phyloP scores from a whole-genome alignment of 2,329 filamentous ascomycete species.

The Phaeosphaeria sp. region DNA sequence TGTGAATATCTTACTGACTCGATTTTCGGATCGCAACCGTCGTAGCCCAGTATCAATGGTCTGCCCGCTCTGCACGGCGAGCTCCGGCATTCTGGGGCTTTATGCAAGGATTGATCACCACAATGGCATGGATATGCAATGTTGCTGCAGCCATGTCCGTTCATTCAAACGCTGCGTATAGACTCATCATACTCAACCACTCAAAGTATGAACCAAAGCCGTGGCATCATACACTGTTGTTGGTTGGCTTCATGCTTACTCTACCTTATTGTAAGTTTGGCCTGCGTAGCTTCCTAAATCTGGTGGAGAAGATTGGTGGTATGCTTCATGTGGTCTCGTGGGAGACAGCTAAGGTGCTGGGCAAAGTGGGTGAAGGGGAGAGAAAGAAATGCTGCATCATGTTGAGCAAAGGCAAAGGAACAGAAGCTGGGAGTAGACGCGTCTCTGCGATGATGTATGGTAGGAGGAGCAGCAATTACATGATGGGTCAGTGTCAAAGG shows the following conservation, averaged over 20 bases:
- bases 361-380: too few relatives aligned
- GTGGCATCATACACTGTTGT: conserved; percentile 57
- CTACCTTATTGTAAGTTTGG: conserved; percentile 51
- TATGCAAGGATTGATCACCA: conserved; percentile 45
- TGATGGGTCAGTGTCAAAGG: too few relatives aligned
- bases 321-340: conserved; percentile 55
- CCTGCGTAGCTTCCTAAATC: conserved; percentile 50
- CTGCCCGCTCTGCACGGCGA: conserved; percentile 19
- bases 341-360: too few relatives aligned
- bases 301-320: conserved; percentile 53
- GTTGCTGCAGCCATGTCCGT: conserved; percentile 21
- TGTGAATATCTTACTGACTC: neutral
- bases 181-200: conserved; percentile 43
- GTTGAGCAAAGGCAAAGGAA: too few relatives aligned
- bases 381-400: too few relatives aligned
- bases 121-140: conserved; percentile 44
- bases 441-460: too few relatives aligned
- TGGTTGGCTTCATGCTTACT: conserved; percentile 46
- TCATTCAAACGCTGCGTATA: conserved; percentile 16
- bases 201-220: conserved; percentile 39
- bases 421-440: too few relatives aligned
- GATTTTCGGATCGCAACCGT: conserved; percentile 14
- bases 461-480: too few relatives aligned
- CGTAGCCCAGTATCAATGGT: conserved; percentile 34
- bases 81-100: conserved; percentile 26